Percentiles rank a stretch among this genome's conserved stretches.
phyloP scores from a whole-genome alignment of 148 eudicot species.

The Cornus controversa region DNA sequence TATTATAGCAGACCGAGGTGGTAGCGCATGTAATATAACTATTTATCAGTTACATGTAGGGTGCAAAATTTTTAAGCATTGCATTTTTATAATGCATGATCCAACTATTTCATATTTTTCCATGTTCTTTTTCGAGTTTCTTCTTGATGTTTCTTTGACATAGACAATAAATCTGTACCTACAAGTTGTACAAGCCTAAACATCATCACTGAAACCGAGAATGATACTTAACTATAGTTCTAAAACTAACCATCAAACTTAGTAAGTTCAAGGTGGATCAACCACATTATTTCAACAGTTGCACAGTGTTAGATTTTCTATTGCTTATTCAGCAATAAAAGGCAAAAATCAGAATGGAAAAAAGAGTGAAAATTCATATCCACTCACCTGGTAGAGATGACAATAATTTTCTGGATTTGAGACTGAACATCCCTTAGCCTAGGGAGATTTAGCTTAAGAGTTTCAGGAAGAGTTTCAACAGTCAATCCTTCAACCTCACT shows the following conservation, averaged over 20 bases:
- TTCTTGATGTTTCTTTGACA: too few species aligned
- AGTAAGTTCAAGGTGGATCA: neutral
- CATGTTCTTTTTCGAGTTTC: neutral
- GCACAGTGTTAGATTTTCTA: neutral
- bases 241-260: neutral
- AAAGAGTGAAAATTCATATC: neutral
- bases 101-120: too few species aligned
- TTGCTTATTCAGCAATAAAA: neutral
- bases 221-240: neutral
- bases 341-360: neutral
- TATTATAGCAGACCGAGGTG: neutral
- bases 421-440: conserved; percentile 50
- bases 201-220: neutral
- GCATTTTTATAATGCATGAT: too few species aligned
- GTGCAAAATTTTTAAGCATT: neutral
- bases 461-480: conserved; percentile 43
- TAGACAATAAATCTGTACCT: too few species aligned
- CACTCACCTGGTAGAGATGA: conserved; percentile 53
- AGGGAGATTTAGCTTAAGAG: conserved; percentile 44
- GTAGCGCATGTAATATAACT: neutral
- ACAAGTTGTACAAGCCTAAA: too few species aligned
- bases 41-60: neutral
- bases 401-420: conserved; percentile 46
- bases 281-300: neutral
- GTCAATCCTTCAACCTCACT: conserved; percentile 46